Evolutionary conservation across 108 stramenopile species (phyloP), one percentile per base, ranked within the genome.

Genomic region (Cylindrotheca closterium): DNA sequence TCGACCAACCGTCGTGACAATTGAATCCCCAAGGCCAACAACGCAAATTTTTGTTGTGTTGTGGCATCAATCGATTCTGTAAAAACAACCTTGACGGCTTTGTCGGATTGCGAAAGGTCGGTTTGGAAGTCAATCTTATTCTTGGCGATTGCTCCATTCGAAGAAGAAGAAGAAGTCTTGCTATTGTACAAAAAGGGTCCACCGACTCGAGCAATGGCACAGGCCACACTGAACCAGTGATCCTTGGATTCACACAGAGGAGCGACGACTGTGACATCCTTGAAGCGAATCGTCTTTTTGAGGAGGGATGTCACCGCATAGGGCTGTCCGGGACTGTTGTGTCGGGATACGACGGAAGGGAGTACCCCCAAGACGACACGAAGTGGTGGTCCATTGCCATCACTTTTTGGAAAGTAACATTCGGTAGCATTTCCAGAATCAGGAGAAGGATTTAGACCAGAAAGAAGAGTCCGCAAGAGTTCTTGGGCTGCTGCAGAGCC

Each of bases 1-100:
- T 85, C 84, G 21, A 83, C 82, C 65, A 81, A 58, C 15, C 70
- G 70, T 49, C 84, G 70, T 8, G 89, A 75, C 56, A 89, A 85
- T n/a, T 83, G 80, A 25, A 67, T 65, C 15, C 75, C 82, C 8
- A 68, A 71, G 1, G 79, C 65, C 37, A 42, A 42, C 15, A 10
- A 15, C 7, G 37, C 37, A 42, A 42, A 42, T 42, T 42, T 7
- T 42, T 42, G 68, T 51, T 68, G 65, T 33, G 63, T 60, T 21
- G 73, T 70, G 29, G 37, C 18, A 12, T 61, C 30, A 7, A 42
- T 42, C 10, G 10, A 10, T 15, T 42, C 10, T 42, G 37, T 7
- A 15, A 42, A 42, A 10, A 42, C 10, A 10, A 42, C 37, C 15
- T 15, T 7, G 7, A 15, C 37, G 7, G 7, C 37, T 42, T 7